Base-by-base conservation (phyloP, 1,284 basidiomycete species). In the Melampsora abietis-canadensis region DNA sequence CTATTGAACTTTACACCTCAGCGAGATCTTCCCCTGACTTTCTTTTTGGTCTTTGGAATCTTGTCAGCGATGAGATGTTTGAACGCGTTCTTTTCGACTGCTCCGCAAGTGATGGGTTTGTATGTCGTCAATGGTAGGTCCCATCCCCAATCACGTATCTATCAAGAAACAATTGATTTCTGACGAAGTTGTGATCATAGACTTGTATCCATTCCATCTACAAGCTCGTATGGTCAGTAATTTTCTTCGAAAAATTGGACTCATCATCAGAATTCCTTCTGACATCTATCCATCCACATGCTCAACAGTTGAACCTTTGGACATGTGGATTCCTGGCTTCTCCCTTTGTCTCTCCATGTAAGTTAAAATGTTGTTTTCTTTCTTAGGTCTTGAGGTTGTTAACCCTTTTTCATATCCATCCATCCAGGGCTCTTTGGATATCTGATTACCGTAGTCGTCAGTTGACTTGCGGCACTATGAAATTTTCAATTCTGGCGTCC, bases 171-270 rank as follows among this genome's bases (percentile, higher is more conserved):
- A 40, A 5, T 40, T 12, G 2, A 6, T 8, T 40, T 40, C 37
- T 40, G 37, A 40, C 37, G 5, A 40, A 40, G 5, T 2, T 10
- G 37, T 6, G 12, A 62, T 64, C 24, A 66, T 37, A 67, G 89
- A 90, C 77, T 83, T 90, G 75, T 90, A 86, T 80, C 89, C 89
- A 1, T 90, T 90, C 84, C 89, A 90, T 77, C 82, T 88, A 27
- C 89, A 90, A 80, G 88, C 89, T 31, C 85, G 88, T 57, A 90
- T 89, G 87, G 85, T 90, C 34, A 90, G 89, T 77, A 79, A 89
- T 44, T 34, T 34, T 34, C 37, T 40, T 40, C 12, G 6, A 40
- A 40, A 40, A 40, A 40, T 40, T 40, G 5, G 10, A 4, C 37
- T 40, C 4, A 4, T 2, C 37, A 7, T 40, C 37, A 8, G 12